These are phyloP conservation scores for Cicer cuneatum DNA, from an alignment of 306 rosid species.

Conservation along the genomic window DNA sequence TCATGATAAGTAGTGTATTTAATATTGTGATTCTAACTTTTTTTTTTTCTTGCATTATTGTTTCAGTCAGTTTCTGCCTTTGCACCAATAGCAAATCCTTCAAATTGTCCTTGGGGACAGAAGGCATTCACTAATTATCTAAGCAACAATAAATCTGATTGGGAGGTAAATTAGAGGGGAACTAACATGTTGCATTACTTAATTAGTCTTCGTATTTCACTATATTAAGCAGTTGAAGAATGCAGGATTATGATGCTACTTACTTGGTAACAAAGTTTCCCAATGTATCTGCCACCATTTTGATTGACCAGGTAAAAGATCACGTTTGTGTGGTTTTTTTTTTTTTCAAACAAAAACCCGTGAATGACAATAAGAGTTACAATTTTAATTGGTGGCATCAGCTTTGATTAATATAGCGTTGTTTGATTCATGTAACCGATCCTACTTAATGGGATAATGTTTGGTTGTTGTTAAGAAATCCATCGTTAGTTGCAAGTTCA, in stretches of 20 bases:
- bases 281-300: conserved; percentile 67
- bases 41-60: conserved; percentile 17
- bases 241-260: conserved; percentile 94
- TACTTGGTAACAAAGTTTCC: conserved; percentile 58
- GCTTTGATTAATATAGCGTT: too few relatives aligned
- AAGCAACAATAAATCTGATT: conserved; percentile 72
- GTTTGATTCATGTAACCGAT: too few relatives aligned
- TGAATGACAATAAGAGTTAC: too few relatives aligned
- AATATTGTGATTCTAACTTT: conserved; percentile 36
- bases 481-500: background rate
- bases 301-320: conserved; percentile 86
- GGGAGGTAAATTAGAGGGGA: conserved; percentile 71
- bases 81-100: conserved; percentile 82
- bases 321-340: too few relatives aligned
- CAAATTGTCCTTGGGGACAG: conserved; percentile 89
- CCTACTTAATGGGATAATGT: too few relatives aligned
- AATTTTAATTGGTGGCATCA: too few relatives aligned
- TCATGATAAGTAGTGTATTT: conserved; percentile 6
- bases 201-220: conserved; percentile 22
- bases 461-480: background rate
- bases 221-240: conserved; percentile 34
- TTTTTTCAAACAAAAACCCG: too few relatives aligned
- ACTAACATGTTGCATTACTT: conserved; percentile 4
- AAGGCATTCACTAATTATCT: conserved; percentile 93
- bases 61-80: conserved; percentile 91